A percentile compares a stretch with the other conserved stretches of the same genome.
phyloP scores from a whole-genome alignment of 2,329 filamentous ascomycete species.

The Exophiala sp. region DNA sequence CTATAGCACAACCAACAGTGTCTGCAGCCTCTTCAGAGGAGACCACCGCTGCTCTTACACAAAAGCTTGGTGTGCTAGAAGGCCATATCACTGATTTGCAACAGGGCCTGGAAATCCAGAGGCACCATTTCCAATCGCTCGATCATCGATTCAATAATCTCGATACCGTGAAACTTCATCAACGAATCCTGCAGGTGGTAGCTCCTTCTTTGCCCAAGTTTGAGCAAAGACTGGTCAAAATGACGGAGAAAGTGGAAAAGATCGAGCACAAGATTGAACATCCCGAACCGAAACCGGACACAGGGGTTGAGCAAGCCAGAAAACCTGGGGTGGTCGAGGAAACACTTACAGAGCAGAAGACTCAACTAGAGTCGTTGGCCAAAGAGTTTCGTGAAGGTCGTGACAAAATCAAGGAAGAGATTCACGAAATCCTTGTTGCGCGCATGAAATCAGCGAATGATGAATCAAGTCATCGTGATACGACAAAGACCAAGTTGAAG shows the following conservation, averaged over 20 bases:
- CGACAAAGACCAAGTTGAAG: not conserved
- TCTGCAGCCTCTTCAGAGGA: not conserved
- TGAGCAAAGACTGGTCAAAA: slow-evolving; percentile 9
- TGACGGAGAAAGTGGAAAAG: slow-evolving; percentile 1
- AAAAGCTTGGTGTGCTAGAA: not conserved
- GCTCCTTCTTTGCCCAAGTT: slow-evolving; percentile 11
- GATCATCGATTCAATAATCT: slow-evolving; percentile 19
- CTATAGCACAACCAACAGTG: not conserved
- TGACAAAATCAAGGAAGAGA: not conserved
- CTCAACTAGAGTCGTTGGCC: not conserved
- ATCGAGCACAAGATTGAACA: slow-evolving; percentile 2
- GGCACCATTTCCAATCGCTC: slow-evolving; percentile 7
- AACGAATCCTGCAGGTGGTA: slow-evolving; percentile 8
- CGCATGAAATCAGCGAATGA: not conserved
- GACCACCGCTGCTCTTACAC: not conserved
- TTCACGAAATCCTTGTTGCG: not conserved
- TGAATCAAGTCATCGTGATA: not conserved
- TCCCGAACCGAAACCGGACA: not conserved
- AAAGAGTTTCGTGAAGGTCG: slow-evolving; percentile 1
- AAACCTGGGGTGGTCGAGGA: not conserved
- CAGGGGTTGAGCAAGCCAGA: not conserved
- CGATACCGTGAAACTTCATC: slow-evolving; percentile 5
- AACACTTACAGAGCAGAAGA: not conserved
- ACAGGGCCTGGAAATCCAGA: slow-evolving; percentile 3
- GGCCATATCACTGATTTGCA: not conserved